Conservation (phyloP, 345 rosid species). For the Erucastrum elatum region DNA sequence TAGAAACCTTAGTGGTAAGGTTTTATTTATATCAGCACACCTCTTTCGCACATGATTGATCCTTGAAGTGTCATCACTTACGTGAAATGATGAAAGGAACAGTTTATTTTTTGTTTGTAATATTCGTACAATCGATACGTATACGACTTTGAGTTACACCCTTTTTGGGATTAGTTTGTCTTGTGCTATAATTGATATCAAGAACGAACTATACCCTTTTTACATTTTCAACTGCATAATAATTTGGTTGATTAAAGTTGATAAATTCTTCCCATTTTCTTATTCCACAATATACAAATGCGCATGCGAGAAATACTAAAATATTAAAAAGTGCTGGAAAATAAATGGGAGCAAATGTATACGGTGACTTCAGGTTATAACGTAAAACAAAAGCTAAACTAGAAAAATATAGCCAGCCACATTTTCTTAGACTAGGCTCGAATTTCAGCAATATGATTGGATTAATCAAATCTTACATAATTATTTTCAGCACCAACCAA, state of each 20-base stretch:
- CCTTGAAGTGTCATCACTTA: conserved; percentile 4
- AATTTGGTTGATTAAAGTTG: conserved; percentile 34
- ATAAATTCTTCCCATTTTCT: neutral
- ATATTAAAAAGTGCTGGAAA: too few species aligned
- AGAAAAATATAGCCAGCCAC: neutral
- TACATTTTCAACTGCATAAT: conserved; percentile 27
- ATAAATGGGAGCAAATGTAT: too few species aligned
- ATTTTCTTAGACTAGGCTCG: neutral
- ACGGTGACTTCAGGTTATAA: neutral
- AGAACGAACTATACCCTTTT: conserved; percentile 25
- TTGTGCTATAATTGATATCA: conserved; percentile 26
- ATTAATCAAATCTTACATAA: neutral
- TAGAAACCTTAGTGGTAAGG: neutral
- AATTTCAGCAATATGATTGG: neutral
- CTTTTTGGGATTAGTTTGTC: conserved; percentile 21
- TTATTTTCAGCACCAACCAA: conserved; percentile 13
- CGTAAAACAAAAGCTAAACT: neutral
- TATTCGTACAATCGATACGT: conserved; percentile 1
- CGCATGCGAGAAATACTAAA: conserved; percentile 17
- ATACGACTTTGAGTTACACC: neutral
- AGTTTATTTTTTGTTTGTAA: neutral
- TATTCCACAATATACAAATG: conserved; percentile 6
- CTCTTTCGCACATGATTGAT: conserved; percentile 3
- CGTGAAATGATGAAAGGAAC: neutral
- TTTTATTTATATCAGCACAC: neutral